Evolutionary conservation across 2,329 filamentous ascomycete genomes (phyloP).

Genomic region (Colletotrichum sp.): DNA sequence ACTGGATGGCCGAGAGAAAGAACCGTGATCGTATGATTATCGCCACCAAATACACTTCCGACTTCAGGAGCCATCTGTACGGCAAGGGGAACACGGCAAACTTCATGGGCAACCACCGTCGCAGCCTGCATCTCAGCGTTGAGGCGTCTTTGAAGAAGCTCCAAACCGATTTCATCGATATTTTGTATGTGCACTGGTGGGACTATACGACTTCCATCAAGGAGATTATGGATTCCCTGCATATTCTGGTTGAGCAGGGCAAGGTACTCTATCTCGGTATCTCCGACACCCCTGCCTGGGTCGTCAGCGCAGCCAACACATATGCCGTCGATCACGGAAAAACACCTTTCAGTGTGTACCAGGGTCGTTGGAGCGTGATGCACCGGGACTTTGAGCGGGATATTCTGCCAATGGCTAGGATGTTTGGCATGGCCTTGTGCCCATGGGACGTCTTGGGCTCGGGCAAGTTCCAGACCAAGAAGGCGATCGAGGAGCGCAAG

Average conservation of each 20-base stretch:
- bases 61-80: conserved; percentile 42
- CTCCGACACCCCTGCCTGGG: conserved; percentile 44
- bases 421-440: conserved; percentile 54
- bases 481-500: conserved; percentile 34
- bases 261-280: conserved; percentile 47
- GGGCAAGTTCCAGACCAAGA: conserved; percentile 52
- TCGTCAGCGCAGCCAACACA: conserved; percentile 41
- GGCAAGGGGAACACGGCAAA: conserved; percentile 45
- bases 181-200: conserved; percentile 51
- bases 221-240: conserved; percentile 47
- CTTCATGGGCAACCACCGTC: conserved; percentile 46
- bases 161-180: conserved; percentile 47
- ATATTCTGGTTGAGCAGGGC: conserved; percentile 44
- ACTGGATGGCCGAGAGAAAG: conserved; percentile 55
- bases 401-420: conserved; percentile 45
- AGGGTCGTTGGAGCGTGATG: conserved; percentile 41
- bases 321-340: conserved; percentile 39
- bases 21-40: conserved; percentile 60
- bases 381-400: conserved; percentile 43
- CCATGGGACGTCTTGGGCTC: conserved; percentile 67
- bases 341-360: conserved; percentile 42
- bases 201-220: conserved; percentile 45
- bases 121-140: conserved; percentile 45
- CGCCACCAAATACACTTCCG: conserved; percentile 61
- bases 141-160: conserved; percentile 49